Percentiles rank a stretch among this genome's conserved stretches.
Evolutionary conservation across 192 early-diverging fungal species (phyloP).

Genomic region (Coemansia biformis): DNA sequence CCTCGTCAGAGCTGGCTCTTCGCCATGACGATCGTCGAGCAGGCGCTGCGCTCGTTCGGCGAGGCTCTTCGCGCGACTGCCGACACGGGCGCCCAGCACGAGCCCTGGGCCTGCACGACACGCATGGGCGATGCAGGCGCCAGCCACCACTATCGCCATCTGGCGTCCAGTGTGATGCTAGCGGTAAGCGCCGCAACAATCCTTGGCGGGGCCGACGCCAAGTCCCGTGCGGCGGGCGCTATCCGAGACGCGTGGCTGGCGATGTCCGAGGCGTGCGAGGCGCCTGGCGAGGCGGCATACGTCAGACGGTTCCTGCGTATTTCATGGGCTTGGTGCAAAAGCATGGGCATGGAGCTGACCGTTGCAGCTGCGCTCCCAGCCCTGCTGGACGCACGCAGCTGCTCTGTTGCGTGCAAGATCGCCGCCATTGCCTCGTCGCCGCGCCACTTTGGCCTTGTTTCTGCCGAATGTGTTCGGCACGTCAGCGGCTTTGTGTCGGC

Average conservation of each 20-base stretch:
- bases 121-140: not conserved
- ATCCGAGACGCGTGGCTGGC: slow-evolving; percentile 19
- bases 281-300: not conserved
- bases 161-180: slow-evolving; percentile 25
- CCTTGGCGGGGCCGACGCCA: not conserved
- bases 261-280: not conserved
- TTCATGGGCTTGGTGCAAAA: slow-evolving; percentile 39
- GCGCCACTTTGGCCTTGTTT: not conserved
- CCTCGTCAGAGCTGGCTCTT: slow-evolving; percentile 20
- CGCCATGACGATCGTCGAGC: slow-evolving; percentile 5
- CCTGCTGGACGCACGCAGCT: slow-evolving; percentile 19
- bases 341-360: slow-evolving; percentile 1
- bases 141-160: slow-evolving; percentile 1
- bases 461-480: not conserved
- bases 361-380: slow-evolving; percentile 4
- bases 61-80: not conserved
- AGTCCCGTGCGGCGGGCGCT: slow-evolving; percentile 1
- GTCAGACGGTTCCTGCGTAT: slow-evolving; percentile 17
- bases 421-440: slow-evolving; percentile 10
- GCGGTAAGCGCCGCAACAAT: slow-evolving; percentile 21
- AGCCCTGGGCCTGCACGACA: not conserved
- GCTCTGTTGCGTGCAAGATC: slow-evolving; percentile 2
- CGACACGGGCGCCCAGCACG: too few relatives aligned
- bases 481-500: not conserved
- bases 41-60: not conserved